Percentiles rank a stretch among this genome's conserved stretches.
phyloP scores from a whole-genome alignment of 176 grass and related monocot genomes.

The Oryza glumipatula region DNA sequence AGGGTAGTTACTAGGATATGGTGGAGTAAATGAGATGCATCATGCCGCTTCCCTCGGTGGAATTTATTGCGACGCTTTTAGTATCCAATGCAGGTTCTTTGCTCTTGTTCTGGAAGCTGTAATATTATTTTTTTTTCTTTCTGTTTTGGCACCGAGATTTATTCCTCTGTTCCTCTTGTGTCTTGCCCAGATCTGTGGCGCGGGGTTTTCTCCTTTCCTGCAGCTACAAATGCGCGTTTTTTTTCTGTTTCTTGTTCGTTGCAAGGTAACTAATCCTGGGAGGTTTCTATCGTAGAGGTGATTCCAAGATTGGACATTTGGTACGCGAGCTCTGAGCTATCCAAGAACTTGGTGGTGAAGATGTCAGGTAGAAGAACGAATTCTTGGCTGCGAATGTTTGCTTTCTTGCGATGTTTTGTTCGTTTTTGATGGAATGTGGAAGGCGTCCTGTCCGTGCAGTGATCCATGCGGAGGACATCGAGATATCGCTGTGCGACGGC shows the following conservation, averaged over 20 bases:
- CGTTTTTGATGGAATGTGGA: neutral
- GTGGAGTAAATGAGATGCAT: slow-evolving; percentile 48
- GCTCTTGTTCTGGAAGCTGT: slow-evolving; percentile 44
- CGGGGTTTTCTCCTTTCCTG: slow-evolving; percentile 9
- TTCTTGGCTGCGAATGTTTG: neutral
- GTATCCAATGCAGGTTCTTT: slow-evolving; percentile 58
- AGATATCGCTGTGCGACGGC: slow-evolving; percentile 75
- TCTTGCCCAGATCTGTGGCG: slow-evolving; percentile 50
- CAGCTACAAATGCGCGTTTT: slow-evolving; percentile 21
- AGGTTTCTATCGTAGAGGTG: slow-evolving; percentile 3
- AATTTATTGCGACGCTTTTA: slow-evolving; percentile 54
- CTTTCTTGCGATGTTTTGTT: slow-evolving; percentile 1
- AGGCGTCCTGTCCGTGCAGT: slow-evolving; percentile 41
- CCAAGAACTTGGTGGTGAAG: slow-evolving; percentile 29
- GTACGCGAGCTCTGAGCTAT: slow-evolving; percentile 29
- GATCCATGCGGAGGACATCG: slow-evolving; percentile 62
- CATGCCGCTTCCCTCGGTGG: slow-evolving; percentile 37
- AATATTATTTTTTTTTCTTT: neutral
- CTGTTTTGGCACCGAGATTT: slow-evolving; percentile 28
- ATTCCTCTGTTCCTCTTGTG: slow-evolving; percentile 29
- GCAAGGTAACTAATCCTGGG: neutral
- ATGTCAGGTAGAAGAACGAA: slow-evolving; percentile 44
- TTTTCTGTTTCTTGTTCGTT: neutral
- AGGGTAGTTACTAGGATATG: slow-evolving; percentile 8
- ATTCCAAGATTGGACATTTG: slow-evolving; percentile 18